These are phyloP conservation scores for Exophiala sp. DNA, from an alignment of 2,329 filamentous ascomycete genomes.

Conservation along the genomic window DNA sequence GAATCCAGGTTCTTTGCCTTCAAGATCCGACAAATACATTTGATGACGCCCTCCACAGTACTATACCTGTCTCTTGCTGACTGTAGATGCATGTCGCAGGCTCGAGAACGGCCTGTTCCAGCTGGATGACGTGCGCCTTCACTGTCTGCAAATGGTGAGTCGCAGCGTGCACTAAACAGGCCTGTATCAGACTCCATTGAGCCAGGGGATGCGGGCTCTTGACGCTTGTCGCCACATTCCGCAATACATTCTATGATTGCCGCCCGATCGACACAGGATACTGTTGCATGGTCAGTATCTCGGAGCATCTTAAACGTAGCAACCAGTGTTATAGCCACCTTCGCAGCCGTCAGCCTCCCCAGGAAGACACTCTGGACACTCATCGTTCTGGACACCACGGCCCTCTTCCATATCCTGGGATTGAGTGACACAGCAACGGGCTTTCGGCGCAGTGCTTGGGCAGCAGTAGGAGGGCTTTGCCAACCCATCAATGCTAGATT, in stretches of 20 bases:
- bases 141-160: neutral
- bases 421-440: no score
- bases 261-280: conserved; percentile 41
- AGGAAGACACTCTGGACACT: neutral
- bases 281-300: neutral
- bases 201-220: neutral
- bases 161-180: neutral
- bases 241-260: conserved; percentile 40
- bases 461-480: no score
- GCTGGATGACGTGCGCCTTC: neutral
- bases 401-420: no score
- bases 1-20: conserved; percentile 47
- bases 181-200: neutral
- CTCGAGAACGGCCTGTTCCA: conserved; percentile 23
- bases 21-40: conserved; percentile 51
- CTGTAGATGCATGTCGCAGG: conserved; percentile 38
- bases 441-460: no score
- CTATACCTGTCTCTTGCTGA: conserved; percentile 39
- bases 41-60: conserved; percentile 43
- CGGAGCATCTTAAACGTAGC: no score
- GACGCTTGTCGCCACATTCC: conserved; percentile 4
- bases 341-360: neutral
- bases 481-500: no score
- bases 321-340: no score
- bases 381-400: no score